phyloP scores from a whole-genome alignment of 106 monocot species.

The Apostasia shenzhenica region DNA sequence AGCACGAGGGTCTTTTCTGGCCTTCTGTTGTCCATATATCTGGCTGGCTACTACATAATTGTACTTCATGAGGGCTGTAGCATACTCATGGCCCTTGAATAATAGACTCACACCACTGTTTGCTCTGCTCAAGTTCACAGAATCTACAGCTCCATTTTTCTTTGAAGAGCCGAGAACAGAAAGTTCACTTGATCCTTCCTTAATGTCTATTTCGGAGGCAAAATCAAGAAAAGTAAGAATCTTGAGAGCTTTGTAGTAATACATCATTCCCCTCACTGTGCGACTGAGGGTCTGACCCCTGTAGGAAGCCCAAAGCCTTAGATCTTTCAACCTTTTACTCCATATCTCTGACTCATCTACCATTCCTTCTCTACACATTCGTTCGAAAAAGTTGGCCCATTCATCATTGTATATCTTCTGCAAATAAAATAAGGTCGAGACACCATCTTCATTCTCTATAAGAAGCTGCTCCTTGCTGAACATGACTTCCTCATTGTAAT shows the following conservation, averaged over 20 bases:
- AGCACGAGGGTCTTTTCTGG: slow-evolving; percentile 68
- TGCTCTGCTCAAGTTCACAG: slow-evolving; percentile 24
- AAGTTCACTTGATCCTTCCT: slow-evolving; percentile 58
- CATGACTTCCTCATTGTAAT: slow-evolving; percentile 85
- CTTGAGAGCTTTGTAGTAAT: slow-evolving; percentile 90
- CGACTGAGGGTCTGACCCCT: slow-evolving; percentile 88
- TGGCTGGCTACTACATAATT: slow-evolving; percentile 99
- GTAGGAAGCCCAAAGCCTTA: slow-evolving; percentile 47
- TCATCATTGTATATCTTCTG: slow-evolving; percentile 87
- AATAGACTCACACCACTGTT: slow-evolving; percentile 43
- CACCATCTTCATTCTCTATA: slow-evolving; percentile 84
- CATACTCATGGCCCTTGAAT: slow-evolving; percentile 50
- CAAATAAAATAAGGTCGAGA: slow-evolving; percentile 82
- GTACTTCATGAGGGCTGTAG: slow-evolving; percentile 82
- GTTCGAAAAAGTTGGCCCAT: slow-evolving; percentile 79
- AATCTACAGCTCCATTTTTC: slow-evolving; percentile 18
- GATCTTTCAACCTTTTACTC: slow-evolving; percentile 39
- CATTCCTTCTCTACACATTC: slow-evolving; percentile 76
- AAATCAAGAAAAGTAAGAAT: slow-evolving; percentile 92
- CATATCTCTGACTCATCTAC: slow-evolving; percentile 51
- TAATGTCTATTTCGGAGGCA: slow-evolving; percentile 75
- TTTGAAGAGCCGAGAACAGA: slow-evolving; percentile 36
- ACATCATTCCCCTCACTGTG: slow-evolving; percentile 98
- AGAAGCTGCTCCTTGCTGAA: slow-evolving; percentile 78
- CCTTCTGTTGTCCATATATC: slow-evolving; percentile 85